These are phyloP conservation scores for Rhizopogon parksii DNA, from an alignment of 1,284 basidiomycete genomes.

Conservation along the genomic window DNA sequence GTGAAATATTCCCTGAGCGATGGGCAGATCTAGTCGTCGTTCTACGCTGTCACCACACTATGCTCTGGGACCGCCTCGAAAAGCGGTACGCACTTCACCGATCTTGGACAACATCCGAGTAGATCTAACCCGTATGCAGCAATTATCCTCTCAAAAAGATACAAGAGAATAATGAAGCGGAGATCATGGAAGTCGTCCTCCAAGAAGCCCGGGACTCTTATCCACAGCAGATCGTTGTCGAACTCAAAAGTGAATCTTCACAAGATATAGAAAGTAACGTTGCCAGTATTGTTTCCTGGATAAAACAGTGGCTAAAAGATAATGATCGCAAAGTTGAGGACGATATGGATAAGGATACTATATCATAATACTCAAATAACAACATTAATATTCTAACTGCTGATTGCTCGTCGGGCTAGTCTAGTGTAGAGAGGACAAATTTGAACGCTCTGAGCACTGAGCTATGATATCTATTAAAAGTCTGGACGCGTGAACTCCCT, in stretches of 20 bases:
- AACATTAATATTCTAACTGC: too few species aligned
- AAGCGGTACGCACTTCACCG: conserved; percentile 57
- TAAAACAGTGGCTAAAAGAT: conserved; percentile 68
- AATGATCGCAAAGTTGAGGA: conserved; percentile 13
- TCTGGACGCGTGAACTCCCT: too few species aligned
- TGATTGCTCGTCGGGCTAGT: too few species aligned
- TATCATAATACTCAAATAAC: not conserved
- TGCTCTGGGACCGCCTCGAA: conserved; percentile 92
- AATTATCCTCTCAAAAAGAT: conserved; percentile 90
- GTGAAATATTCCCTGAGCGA: conserved; percentile 90
- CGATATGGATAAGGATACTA: too few species aligned
- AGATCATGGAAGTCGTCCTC: conserved; percentile 93
- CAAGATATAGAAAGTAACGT: conserved; percentile 88
- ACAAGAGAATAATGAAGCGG: conserved; percentile 96
- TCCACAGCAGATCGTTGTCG: conserved; percentile 79
- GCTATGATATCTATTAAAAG: too few species aligned
- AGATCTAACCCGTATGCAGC: conserved; percentile 36
- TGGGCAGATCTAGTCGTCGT: conserved; percentile 98
- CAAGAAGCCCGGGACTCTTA: conserved; percentile 89
- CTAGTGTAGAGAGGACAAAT: too few species aligned
- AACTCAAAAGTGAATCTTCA: conserved; percentile 72
- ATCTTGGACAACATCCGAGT: conserved; percentile 4
- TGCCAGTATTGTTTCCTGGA: conserved; percentile 80
- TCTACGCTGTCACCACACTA: conserved; percentile 81
- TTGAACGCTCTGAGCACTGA: too few species aligned